A percentile compares a stretch with the other conserved stretches of the same genome.
phyloP scores from a whole-genome alignment of 306 rosid genomes.

The Cicer arietinum region DNA sequence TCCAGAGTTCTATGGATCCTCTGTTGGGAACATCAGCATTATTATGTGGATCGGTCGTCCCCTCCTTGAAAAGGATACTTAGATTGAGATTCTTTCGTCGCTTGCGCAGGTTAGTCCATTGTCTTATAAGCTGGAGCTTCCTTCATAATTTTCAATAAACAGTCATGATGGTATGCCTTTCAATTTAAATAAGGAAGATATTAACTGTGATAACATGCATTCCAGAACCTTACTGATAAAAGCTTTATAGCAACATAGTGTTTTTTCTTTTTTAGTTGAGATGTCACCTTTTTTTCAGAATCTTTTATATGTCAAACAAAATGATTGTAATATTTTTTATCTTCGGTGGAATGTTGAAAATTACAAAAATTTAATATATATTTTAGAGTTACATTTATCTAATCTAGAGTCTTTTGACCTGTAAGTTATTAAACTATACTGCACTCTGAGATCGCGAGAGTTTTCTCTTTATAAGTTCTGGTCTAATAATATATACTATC shows the following conservation, averaged over 20 bases:
- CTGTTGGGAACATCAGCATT: conserved; percentile 69
- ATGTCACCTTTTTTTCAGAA: neutral
- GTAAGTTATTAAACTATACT: conserved; percentile 5
- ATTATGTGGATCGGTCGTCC: conserved; percentile 56
- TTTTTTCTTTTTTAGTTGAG: neutral
- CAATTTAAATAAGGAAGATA: conserved; percentile 1
- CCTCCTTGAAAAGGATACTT: conserved; percentile 57
- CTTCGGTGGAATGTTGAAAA: conserved; percentile 21
- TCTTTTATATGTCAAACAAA: neutral
- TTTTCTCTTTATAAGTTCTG: conserved; percentile 28
- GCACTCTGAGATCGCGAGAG: conserved; percentile 31
- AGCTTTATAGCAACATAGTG: neutral
- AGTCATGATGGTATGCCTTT: conserved; percentile 29
- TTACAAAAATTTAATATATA: conserved; percentile 10
- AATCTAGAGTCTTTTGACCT: neutral
- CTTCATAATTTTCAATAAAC: conserved; percentile 18
- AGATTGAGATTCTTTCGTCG: conserved; percentile 67
- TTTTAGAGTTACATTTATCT: conserved; percentile 21
- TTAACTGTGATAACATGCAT: neutral
- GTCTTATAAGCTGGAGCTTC: conserved; percentile 30
- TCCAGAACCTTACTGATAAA: conserved; percentile 8
- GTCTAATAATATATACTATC: neutral
- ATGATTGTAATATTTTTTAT: neutral
- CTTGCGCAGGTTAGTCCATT: conserved; percentile 57
- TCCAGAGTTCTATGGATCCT: conserved; percentile 85